Conservation (phyloP, 352 stramenopile species). For the Phytophthora europaea region DNA sequence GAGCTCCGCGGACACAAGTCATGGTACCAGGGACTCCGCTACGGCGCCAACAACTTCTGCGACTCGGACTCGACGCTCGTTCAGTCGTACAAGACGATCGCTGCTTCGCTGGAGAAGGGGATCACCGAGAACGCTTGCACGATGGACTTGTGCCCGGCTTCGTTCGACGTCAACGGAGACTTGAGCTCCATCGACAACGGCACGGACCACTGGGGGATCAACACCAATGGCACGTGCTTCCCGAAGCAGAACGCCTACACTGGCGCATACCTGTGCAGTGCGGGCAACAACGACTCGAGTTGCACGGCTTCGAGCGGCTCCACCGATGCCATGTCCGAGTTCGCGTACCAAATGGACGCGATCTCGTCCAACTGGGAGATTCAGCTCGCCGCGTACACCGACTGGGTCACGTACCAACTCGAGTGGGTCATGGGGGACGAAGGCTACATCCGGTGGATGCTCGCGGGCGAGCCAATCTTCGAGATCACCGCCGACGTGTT, state of each 20-base stretch:
- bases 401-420: slow-evolving; percentile 71
- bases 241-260: slow-evolving; percentile 65
- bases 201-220: slow-evolving; percentile 57
- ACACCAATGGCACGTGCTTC: slow-evolving; percentile 68
- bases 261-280: slow-evolving; percentile 58
- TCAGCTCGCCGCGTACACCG: slow-evolving; percentile 79
- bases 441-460: slow-evolving; percentile 73
- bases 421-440: slow-evolving; percentile 67
- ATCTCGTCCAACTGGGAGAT: slow-evolving; percentile 92
- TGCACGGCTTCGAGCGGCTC: slow-evolving; percentile 36
- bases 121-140: slow-evolving; percentile 59
- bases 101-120: slow-evolving; percentile 36
- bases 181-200: slow-evolving; percentile 45
- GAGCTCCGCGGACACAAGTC: slow-evolving; percentile 52
- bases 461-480: slow-evolving; percentile 88
- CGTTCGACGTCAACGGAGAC: slow-evolving; percentile 59
- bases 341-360: slow-evolving; percentile 92
- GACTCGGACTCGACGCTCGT: slow-evolving; percentile 13
- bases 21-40: slow-evolving; percentile 71
- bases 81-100: slow-evolving; percentile 52
- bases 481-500: slow-evolving; percentile 81
- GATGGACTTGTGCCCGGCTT: slow-evolving; percentile 45
- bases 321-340: slow-evolving; percentile 33
- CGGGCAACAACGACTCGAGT: slow-evolving; percentile 44
- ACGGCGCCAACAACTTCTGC: slow-evolving; percentile 67